Evolutionary conservation across 306 rosid genomes (phyloP).

Genomic region (Luffa aegyptiaca): DNA sequence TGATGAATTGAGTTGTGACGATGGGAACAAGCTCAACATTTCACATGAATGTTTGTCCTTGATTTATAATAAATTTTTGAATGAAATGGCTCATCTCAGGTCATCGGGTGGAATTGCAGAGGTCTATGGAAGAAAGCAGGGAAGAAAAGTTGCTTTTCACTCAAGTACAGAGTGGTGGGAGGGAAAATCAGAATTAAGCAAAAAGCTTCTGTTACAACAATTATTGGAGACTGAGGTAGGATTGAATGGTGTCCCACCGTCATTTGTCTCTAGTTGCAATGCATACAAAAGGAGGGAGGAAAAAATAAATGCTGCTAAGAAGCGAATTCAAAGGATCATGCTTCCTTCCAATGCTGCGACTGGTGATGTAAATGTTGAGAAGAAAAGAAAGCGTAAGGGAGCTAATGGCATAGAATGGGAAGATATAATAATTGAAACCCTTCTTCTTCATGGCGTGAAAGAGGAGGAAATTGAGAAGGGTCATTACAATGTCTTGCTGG

Average conservation of each 20-base stretch:
- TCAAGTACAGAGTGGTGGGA: constrained; percentile 64
- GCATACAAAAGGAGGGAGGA: constrained; percentile 43
- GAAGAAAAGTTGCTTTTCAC: constrained; percentile 14
- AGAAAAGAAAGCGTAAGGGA: constrained; percentile 33
- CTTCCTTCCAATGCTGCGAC: constrained; percentile 21
- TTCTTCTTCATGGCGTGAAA: constrained; percentile 60
- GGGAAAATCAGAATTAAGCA: constrained; percentile 68
- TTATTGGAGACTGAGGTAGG: constrained; percentile 66
- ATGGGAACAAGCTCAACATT: constrained; percentile 26
- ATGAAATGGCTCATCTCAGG: constrained; percentile 14
- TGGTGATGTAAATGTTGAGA: constrained; percentile 13
- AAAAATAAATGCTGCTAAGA: constrained; percentile 55
- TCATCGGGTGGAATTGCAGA: constrained; percentile 15
- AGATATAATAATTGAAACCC: constrained; percentile 73
- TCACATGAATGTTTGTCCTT: constrained; percentile 56
- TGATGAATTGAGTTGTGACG: background rate
- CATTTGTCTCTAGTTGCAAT: constrained; percentile 38
- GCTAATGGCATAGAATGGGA: constrained; percentile 52
- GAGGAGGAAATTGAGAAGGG: constrained; percentile 85
- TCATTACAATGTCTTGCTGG: constrained; percentile 54
- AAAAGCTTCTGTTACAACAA: constrained; percentile 45
- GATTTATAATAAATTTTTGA: constrained; percentile 32
- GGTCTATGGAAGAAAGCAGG: constrained; percentile 16
- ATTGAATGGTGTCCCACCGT: constrained; percentile 57
- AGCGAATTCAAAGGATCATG: constrained; percentile 41